phyloP scores from a whole-genome alignment of 768 basidiomycete species.

The Kwoniella botswanensis region DNA sequence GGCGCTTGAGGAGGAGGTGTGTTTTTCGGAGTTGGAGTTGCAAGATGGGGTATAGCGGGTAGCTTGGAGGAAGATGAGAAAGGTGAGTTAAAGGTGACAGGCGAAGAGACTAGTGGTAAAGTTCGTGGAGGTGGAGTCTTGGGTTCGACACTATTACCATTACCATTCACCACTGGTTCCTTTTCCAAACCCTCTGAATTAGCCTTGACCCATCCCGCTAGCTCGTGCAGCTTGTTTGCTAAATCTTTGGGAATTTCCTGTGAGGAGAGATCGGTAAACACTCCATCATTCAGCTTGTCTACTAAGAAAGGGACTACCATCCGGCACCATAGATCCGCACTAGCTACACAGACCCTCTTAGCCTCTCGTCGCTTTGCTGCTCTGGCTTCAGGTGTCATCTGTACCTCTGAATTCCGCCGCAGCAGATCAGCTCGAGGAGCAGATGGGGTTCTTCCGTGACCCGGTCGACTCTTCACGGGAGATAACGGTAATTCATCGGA shows the following conservation, averaged over 20 bases:
- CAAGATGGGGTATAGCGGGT: constrained; percentile 2
- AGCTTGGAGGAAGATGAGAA: constrained; percentile 1
- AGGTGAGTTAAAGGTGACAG: constrained; percentile 9
- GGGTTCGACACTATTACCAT: not conserved
- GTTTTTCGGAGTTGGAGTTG: constrained; percentile 6
- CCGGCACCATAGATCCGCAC: constrained; percentile 34
- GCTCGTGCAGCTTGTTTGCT: constrained; percentile 16
- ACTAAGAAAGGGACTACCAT: constrained; percentile 27
- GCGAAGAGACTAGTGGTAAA: not conserved
- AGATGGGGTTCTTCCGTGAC: constrained; percentile 34
- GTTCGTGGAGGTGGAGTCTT: constrained; percentile 9
- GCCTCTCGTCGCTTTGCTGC: constrained; percentile 34
- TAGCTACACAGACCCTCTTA: constrained; percentile 28
- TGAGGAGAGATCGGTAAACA: constrained; percentile 13
- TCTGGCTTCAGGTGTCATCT: constrained; percentile 38
- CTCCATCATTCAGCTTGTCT: constrained; percentile 20
- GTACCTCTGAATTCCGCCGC: constrained; percentile 45
- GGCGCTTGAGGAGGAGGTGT: not conserved
- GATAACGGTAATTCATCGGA: constrained; percentile 1
- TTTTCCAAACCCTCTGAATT: constrained; percentile 17
- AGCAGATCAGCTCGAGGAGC: constrained; percentile 45
- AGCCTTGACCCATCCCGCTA: constrained; percentile 22
- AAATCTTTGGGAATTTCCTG: constrained; percentile 9
- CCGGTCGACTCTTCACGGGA: constrained; percentile 19
- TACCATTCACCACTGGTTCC: not conserved